A percentile compares a stretch with the other conserved stretches of the same genome.
These are phyloP conservation scores for Leccinum sublutescens DNA, from an alignment of 768 basidiomycete genomes.

Conservation along the genomic window DNA sequence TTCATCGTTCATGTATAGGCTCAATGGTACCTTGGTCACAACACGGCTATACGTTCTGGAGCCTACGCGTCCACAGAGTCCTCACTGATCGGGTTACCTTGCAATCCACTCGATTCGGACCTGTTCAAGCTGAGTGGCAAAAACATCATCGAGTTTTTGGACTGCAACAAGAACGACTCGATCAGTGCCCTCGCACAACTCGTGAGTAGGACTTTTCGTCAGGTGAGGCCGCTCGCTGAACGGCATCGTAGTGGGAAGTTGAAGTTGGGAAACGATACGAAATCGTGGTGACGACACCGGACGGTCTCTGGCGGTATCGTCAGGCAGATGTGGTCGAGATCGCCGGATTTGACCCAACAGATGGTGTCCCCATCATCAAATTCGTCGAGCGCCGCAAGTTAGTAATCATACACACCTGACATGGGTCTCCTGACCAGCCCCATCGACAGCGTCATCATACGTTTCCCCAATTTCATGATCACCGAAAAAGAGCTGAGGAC, in stretches of 20 bases:
- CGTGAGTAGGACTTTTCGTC: too few relatives aligned
- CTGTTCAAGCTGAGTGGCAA: too few relatives aligned
- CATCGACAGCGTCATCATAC: neutral
- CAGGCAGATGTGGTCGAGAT: neutral
- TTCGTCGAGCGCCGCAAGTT: neutral
- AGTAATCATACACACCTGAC: neutral
- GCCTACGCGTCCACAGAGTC: neutral
- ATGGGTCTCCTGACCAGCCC: neutral
- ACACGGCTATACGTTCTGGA: neutral
- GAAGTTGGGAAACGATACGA: neutral
- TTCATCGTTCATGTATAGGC: conserved; percentile 2
- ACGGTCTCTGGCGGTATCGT: neutral
- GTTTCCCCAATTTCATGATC: neutral
- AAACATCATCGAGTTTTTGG: too few relatives aligned
- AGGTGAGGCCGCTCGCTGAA: neutral
- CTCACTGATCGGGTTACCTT: too few relatives aligned
- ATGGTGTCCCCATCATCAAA: neutral
- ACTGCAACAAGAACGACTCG: too few relatives aligned
- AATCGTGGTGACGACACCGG: neutral
- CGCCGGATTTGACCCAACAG: neutral
- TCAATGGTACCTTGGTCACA: conserved; percentile 3
- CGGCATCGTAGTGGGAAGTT: neutral
- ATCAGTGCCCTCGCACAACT: too few relatives aligned
- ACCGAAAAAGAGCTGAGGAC: neutral
- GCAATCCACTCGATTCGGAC: too few relatives aligned